These are phyloP conservation scores for Haberlea rhodopensis DNA, from an alignment of 257 asterid genomes.

Conservation along the genomic window DNA sequence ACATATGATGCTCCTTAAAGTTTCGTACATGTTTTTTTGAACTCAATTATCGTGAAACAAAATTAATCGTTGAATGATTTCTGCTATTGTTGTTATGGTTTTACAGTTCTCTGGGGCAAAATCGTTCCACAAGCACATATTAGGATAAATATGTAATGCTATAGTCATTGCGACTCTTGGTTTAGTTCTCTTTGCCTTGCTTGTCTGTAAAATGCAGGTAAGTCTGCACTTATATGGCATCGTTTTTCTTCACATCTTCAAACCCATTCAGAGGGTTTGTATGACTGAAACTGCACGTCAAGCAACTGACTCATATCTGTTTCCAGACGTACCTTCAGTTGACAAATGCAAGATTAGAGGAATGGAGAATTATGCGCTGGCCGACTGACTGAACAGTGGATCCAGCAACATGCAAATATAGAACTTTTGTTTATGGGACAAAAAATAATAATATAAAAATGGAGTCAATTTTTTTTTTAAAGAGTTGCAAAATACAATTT, in stretches of 20 bases:
- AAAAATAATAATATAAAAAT: too few relatives aligned
- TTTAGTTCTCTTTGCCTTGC: slow-evolving; percentile 85
- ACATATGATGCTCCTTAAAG: slow-evolving; percentile 44
- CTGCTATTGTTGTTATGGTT: neutral
- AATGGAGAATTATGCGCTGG: slow-evolving; percentile 87
- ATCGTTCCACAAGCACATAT: slow-evolving; percentile 70
- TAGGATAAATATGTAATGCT: slow-evolving; percentile 81
- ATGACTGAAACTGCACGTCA: neutral
- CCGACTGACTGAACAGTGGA: slow-evolving; percentile 97
- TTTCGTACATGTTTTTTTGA: neutral
- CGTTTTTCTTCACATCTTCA: too few relatives aligned
- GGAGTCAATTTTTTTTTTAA: too few relatives aligned
- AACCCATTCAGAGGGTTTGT: too few relatives aligned
- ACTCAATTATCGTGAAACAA: neutral
- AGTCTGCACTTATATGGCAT: slow-evolving; percentile 23
- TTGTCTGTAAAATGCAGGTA: slow-evolving; percentile 95
- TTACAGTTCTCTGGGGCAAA: slow-evolving; percentile 87
- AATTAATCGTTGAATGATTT: too few relatives aligned
- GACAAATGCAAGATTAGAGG: slow-evolving; percentile 85
- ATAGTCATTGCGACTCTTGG: slow-evolving; percentile 75
- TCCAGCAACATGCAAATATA: too few relatives aligned
- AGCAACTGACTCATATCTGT: neutral
- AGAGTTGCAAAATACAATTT: too few relatives aligned
- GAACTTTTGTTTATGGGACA: too few relatives aligned
- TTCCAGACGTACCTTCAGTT: slow-evolving; percentile 93